A percentile compares a stretch with the other conserved stretches of the same genome.
Conservation (phyloP, 2,329 filamentous ascomycete species). For the Aspergillus sp. region DNA sequence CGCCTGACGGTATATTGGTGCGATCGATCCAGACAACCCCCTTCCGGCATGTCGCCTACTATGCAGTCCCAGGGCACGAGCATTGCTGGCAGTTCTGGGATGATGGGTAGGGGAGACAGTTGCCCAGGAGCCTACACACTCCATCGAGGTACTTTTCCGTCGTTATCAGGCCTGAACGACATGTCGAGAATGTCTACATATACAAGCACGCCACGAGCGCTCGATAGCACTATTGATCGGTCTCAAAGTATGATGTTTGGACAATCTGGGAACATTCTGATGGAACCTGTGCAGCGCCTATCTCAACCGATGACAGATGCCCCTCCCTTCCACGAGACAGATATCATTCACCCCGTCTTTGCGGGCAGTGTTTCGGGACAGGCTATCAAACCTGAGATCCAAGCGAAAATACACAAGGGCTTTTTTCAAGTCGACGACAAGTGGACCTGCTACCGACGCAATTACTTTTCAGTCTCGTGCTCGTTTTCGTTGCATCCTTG, state of each 20-base stretch:
- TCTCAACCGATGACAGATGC: constrained; percentile 30
- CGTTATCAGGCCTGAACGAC: constrained; percentile 27
- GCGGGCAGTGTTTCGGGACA: constrained; percentile 24
- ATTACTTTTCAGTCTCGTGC: constrained; percentile 84
- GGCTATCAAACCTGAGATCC: constrained; percentile 66
- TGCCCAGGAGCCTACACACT: constrained; percentile 31
- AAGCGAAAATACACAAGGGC: constrained; percentile 80
- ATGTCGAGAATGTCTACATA: constrained; percentile 30
- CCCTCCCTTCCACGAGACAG: constrained; percentile 40
- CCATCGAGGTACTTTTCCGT: constrained; percentile 25
- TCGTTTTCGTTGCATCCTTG: constrained; percentile 68
- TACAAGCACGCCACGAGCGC: constrained; percentile 24
- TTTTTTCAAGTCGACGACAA: constrained; percentile 77
- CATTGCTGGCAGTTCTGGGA: constrained; percentile 21
- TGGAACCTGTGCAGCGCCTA: constrained; percentile 23
- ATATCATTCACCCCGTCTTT: constrained; percentile 29
- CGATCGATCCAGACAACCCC: constrained; percentile 39
- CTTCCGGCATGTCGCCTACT: constrained; percentile 41
- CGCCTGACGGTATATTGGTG: constrained; percentile 10
- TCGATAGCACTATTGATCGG: constrained; percentile 29
- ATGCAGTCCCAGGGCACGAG: constrained; percentile 26
- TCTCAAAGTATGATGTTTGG: constrained; percentile 25
- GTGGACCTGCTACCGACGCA: constrained; percentile 89
- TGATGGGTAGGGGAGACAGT: constrained; percentile 36
- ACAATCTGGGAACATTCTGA: constrained; percentile 15